These are phyloP conservation scores for Termitomyces sp. DNA, from an alignment of 768 basidiomycete species.

Conservation along the genomic window DNA sequence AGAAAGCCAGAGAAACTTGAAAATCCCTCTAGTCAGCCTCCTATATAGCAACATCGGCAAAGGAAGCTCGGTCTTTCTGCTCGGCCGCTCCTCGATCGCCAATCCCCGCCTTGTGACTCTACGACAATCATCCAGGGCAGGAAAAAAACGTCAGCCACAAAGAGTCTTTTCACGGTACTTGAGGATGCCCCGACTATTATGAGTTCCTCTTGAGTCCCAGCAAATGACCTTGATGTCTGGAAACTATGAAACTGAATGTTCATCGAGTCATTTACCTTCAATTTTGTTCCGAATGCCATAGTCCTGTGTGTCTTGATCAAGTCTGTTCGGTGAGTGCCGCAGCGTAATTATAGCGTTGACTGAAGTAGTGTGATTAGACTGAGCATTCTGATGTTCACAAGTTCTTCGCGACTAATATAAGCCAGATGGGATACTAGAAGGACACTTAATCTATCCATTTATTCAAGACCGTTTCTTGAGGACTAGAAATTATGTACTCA, in stretches of 20 bases:
- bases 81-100: neutral
- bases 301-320: neutral
- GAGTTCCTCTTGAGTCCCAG: neutral
- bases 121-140: neutral
- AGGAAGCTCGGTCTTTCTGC: neutral
- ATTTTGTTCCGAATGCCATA: neutral
- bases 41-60: neutral
- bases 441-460: neutral
- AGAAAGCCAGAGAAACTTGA: neutral
- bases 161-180: neutral
- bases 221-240: neutral
- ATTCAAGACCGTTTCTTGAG: neutral
- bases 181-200: neutral
- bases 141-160: neutral
- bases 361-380: neutral
- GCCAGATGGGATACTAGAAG: neutral
- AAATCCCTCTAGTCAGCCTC: neutral
- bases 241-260: neutral
- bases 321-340: neutral
- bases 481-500: neutral
- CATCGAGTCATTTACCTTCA: neutral
- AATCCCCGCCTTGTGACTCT: neutral
- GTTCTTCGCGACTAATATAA: neutral
- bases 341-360: neutral
- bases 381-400: neutral